Base-by-base conservation (phyloP, 169 alveolate species). In the Plasmodium inui region DNA sequence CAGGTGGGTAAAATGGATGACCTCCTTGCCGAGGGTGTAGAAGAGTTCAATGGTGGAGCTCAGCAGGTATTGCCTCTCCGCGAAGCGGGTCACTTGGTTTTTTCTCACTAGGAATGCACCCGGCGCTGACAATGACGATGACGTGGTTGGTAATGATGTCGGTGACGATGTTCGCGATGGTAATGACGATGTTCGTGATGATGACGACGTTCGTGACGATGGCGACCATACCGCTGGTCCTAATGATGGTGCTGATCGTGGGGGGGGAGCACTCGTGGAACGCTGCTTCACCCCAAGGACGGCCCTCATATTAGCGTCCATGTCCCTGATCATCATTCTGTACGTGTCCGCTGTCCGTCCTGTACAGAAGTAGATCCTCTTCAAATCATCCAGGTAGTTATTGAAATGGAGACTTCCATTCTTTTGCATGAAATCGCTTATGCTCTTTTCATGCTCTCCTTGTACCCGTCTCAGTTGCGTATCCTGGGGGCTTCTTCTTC, bases 1-100 rank as follows among this genome's bases (percentile, higher is more conserved):
- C 44, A 86, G 37, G 30, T 78, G 74, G 10, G 70, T 53, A 3
- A 86, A 46, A n/a, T 34, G 44, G 12, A 76, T 32, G 7, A 78
- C 82, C 22, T 86, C 93, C 80, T 37, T 73, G 8, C 93, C 93
- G 19, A 86, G 34, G 67, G 74, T 86, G 26, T 86, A 14, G 34
- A 74, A 76, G 28, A 86, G 57, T 50, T 86, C 79, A 30, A 86
- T n/a, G 22, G 80, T 32, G 41, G 93, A 30, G 80, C 61, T 86
- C 28, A n/a, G 17, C 7, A 86, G 44, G 41, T 46, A 86, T 10
- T 86, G 82, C 41, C 6, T 73, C 67, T 86, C 8, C 17, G 26
- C 14, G 41, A 76, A 37, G n/a, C 41, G 8, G 22, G 17, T 30
- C 4, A 76, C 19, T 67, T 83, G 5, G 28, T 70, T 39, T 44